A percentile compares a stretch with the other conserved stretches of the same genome.
Conservation (phyloP, 1,139 yeast genomes). For the Meyerozyma carpophila region DNA sequence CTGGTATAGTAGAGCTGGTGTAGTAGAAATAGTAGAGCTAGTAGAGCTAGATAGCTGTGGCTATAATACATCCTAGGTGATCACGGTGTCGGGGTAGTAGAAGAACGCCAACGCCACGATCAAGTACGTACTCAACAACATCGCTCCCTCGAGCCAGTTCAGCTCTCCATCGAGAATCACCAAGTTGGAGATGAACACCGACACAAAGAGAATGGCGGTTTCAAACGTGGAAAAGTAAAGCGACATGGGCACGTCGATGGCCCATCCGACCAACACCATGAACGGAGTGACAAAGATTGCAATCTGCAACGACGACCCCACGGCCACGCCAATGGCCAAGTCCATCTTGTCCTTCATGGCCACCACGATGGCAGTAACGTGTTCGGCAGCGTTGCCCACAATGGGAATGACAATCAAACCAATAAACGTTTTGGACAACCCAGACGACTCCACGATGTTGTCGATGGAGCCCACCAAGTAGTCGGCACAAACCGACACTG, state of each 20-base stretch:
- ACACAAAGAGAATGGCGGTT: slow-evolving; percentile 82
- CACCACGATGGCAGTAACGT: slow-evolving; percentile 90
- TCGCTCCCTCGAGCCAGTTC: slow-evolving; percentile 94
- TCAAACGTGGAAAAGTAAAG: slow-evolving; percentile 89
- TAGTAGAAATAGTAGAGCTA: too few species aligned
- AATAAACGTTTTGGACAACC: slow-evolving; percentile 88
- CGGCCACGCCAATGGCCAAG: slow-evolving; percentile 92
- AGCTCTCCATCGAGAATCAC: slow-evolving; percentile 90
- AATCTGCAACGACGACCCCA: slow-evolving; percentile 94
- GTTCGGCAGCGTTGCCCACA: slow-evolving; percentile 98
- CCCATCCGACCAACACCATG: slow-evolving; percentile 91
- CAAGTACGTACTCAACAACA: slow-evolving; percentile 80
- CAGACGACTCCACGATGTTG: slow-evolving; percentile 74
- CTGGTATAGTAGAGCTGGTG: too few species aligned
- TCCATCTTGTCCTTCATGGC: slow-evolving; percentile 98
- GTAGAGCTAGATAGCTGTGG: too few species aligned
- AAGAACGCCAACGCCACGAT: slow-evolving; percentile 86
- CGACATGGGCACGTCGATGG: slow-evolving; percentile 85
- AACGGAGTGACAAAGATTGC: slow-evolving; percentile 94
- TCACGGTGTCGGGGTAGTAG: slow-evolving; percentile 57
- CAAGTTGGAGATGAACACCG: slow-evolving; percentile 84
- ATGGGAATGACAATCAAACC: slow-evolving; percentile 92
- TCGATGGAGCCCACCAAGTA: slow-evolving; percentile 90
- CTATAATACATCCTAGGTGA: slow-evolving; percentile 2
- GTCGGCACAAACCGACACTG: slow-evolving; percentile 91